Evolutionary conservation across 2,329 filamentous ascomycete species (phyloP).

Genomic region (Lasiodiplodia sp.): DNA sequence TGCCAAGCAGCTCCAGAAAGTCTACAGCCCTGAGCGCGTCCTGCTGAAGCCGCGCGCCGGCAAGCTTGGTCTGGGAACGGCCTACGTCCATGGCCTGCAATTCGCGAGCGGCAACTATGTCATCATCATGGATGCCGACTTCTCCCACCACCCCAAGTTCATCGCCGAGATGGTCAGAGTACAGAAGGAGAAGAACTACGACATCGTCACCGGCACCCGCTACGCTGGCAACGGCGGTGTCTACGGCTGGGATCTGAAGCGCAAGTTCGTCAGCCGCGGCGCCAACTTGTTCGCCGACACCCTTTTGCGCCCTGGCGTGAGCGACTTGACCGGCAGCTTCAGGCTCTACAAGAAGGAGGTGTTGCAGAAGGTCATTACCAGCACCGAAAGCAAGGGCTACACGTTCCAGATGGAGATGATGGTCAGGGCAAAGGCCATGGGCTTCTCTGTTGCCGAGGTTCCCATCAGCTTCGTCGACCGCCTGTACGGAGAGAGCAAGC

Average conservation of each 20-base stretch:
- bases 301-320: slow-evolving; percentile 89
- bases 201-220: slow-evolving; percentile 95
- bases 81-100: slow-evolving; percentile 93
- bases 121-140: slow-evolving; percentile 99
- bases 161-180: slow-evolving; percentile 90
- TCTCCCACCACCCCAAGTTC: slow-evolving; percentile 99
- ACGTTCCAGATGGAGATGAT: slow-evolving; percentile 99
- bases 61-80: slow-evolving; percentile 96
- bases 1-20: slow-evolving; percentile 86
- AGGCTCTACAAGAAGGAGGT: slow-evolving; percentile 91
- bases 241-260: slow-evolving; percentile 93
- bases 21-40: slow-evolving; percentile 78
- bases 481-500: slow-evolving; percentile 92
- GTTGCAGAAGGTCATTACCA: slow-evolving; percentile 86
- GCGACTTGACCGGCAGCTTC: slow-evolving; percentile 94
- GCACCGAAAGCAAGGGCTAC: slow-evolving; percentile 95
- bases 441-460: slow-evolving; percentile 90
- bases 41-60: slow-evolving; percentile 86
- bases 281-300: slow-evolving; percentile 97
- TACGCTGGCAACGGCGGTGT: slow-evolving; percentile 88
- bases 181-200: slow-evolving; percentile 80
- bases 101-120: slow-evolving; percentile 93
- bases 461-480: slow-evolving; percentile 97
- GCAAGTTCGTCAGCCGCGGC: slow-evolving; percentile 77
- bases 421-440: slow-evolving; percentile 95